Percentiles rank a stretch among this genome's conserved stretches.
phyloP scores from a whole-genome alignment of 805 yeast species.

The Vanderwaltozyma yarrowii region DNA sequence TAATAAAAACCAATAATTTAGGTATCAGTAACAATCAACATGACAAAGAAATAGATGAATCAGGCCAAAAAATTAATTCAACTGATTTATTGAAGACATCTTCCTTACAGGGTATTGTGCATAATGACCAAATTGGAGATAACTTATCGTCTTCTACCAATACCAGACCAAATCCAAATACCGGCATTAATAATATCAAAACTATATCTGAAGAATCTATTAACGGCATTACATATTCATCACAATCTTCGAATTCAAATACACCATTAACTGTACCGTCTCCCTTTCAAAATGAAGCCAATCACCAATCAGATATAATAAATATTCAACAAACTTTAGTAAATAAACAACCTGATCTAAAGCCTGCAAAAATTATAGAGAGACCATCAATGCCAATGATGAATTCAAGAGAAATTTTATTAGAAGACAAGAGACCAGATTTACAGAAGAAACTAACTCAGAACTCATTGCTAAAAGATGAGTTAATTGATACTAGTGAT shows the following conservation, averaged over 20 bases:
- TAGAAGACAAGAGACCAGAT: constrained; percentile 10
- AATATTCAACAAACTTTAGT: not conserved
- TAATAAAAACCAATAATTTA: no score
- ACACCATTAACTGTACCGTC: not conserved
- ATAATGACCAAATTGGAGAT: no score
- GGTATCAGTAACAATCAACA: no score
- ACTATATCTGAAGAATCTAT: not conserved
- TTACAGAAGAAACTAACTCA: constrained; percentile 1
- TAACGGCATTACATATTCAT: not conserved
- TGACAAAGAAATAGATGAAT: no score
- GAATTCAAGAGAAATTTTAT: constrained; percentile 20
- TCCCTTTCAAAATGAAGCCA: not conserved
- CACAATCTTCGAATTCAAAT: not conserved
- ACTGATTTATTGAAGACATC: no score
- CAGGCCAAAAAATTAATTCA: no score
- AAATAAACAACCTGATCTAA: not conserved
- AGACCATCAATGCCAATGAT: constrained; percentile 16
- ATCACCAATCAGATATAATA: no score
- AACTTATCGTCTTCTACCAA: no score
- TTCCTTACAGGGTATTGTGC: no score
- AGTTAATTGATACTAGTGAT: not conserved
- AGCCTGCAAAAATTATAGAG: constrained; percentile 14
- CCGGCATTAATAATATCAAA: no score
- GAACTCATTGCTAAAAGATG: not conserved
- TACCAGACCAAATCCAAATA: not conserved